Conservation (phyloP, 1,284 basidiomycete species). For the Flammula alnicola region DNA sequence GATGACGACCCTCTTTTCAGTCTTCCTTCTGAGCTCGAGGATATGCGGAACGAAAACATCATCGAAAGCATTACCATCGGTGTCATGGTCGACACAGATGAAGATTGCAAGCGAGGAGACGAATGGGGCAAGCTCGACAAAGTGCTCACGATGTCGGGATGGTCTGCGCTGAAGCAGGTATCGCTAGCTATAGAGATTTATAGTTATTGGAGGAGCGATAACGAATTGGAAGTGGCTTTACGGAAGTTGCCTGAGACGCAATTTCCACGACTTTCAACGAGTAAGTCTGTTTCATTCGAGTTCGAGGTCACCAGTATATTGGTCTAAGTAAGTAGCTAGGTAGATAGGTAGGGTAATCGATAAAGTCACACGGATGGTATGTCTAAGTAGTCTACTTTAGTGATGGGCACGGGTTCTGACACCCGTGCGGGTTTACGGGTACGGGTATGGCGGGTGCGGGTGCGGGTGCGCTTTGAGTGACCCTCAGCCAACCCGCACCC, state of each 20-base stretch:
- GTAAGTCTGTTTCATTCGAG: not conserved
- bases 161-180: not conserved
- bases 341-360: no score
- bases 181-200: not conserved
- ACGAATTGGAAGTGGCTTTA: not conserved
- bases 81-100: not conserved
- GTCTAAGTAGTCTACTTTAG: no score
- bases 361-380: no score
- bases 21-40: not conserved
- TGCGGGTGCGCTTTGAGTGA: no score
- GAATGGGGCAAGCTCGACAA: constrained; percentile 8
- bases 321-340: no score
- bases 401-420: no score
- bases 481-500: no score
- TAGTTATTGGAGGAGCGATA: not conserved
- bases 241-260: not conserved
- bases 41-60: not conserved
- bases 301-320: no score
- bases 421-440: no score
- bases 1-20: not conserved
- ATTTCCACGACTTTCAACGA: not conserved
- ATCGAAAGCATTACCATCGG: not conserved
- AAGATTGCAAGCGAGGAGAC: not conserved
- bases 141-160: not conserved
- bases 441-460: no score